Percentiles rank a stretch among this genome's conserved stretches.
These are phyloP conservation scores for Prinsepia uniflora DNA, from an alignment of 306 rosid genomes.

Conservation along the genomic window DNA sequence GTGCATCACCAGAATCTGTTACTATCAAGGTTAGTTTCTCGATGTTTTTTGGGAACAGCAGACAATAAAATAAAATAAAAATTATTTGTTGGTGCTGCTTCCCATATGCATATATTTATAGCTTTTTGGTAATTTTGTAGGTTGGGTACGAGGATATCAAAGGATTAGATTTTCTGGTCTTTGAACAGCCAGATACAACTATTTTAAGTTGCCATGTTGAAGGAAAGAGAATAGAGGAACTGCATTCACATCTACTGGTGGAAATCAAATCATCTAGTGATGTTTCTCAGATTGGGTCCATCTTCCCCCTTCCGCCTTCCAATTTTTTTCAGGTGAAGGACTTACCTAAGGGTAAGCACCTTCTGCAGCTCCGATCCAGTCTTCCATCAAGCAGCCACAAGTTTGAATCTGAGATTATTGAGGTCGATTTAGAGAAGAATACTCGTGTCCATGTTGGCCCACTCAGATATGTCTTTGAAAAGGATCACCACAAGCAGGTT, in stretches of 20 bases:
- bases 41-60: background rate
- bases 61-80: background rate
- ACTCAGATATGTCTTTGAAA: conserved; percentile 56
- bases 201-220: conserved; percentile 87
- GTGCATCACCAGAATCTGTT: conserved; percentile 82
- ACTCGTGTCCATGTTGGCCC: conserved; percentile 83
- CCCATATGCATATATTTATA: conserved; percentile 20
- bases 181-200: conserved; percentile 92
- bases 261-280: conserved; percentile 87
- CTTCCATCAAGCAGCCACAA: conserved; percentile 59
- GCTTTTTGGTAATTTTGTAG: conserved; percentile 38
- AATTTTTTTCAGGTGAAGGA: conserved; percentile 94
- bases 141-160: conserved; percentile 75
- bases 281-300: conserved; percentile 49
- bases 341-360: conserved; percentile 77
- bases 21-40: conserved; percentile 52
- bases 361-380: conserved; percentile 71
- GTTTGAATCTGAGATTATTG: conserved; percentile 78
- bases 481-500: conserved; percentile 80
- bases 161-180: conserved; percentile 83
- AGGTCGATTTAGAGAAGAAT: conserved; percentile 73
- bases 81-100: conserved; percentile 22
- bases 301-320: conserved; percentile 83
- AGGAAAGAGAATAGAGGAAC: conserved; percentile 72
- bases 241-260: conserved; percentile 59